phyloP scores from a whole-genome alignment of 441 rosid species.

The Dalechampia spathulata region DNA sequence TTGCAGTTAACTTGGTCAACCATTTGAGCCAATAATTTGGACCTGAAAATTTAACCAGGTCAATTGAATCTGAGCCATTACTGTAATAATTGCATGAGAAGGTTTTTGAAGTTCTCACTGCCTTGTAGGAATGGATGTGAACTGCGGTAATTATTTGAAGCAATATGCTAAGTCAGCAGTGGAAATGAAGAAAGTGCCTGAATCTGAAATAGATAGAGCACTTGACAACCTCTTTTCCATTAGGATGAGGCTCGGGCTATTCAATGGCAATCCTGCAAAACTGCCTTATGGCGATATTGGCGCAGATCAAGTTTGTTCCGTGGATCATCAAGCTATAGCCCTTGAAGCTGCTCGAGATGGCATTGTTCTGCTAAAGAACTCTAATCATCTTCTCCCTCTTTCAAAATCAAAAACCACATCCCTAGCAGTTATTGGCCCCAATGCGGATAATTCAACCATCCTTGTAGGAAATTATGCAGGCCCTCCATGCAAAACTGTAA shows the following conservation, averaged over 20 bases:
- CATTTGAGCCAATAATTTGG: too few relatives aligned
- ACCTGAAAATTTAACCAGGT: too few relatives aligned
- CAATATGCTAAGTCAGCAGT: constrained; percentile 69
- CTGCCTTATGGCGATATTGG: constrained; percentile 62
- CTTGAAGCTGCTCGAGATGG: constrained; percentile 91
- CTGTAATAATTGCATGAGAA: too few relatives aligned
- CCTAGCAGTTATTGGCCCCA: constrained; percentile 78
- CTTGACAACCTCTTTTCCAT: constrained; percentile 56
- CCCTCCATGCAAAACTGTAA: constrained; percentile 65
- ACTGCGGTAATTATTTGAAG: constrained; percentile 71
- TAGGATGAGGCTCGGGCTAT: constrained; percentile 90
- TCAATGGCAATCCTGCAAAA: constrained; percentile 57
- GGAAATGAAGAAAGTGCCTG: constrained; percentile 39
- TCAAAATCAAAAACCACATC: constrained; percentile 41
- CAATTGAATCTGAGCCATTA: too few relatives aligned
- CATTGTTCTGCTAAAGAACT: constrained; percentile 78
- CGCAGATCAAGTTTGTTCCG: constrained; percentile 59
- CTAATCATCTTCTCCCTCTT: constrained; percentile 54
- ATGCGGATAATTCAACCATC: constrained; percentile 50
- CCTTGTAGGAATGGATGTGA: constrained; percentile 83
- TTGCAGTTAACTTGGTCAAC: too few relatives aligned
- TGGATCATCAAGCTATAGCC: constrained; percentile 71
- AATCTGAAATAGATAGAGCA: constrained; percentile 55
- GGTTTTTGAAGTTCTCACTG: too few relatives aligned
- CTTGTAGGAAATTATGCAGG: constrained; percentile 95